phyloP scores from a whole-genome alignment of 2,329 filamentous ascomycete species.

The Berkeleyomyces rouxiae region DNA sequence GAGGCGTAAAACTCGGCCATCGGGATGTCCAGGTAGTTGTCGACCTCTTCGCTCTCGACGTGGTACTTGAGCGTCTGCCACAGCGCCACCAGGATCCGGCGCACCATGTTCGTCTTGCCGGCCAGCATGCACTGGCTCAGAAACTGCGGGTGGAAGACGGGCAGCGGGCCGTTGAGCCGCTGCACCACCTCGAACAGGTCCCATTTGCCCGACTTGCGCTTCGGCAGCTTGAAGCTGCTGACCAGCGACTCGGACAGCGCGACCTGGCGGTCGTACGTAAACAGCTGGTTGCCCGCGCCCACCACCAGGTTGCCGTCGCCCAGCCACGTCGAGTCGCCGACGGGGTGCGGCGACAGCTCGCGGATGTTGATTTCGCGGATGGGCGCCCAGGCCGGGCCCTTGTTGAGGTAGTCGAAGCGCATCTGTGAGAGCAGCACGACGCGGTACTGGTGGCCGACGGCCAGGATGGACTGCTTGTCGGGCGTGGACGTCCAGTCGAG shows the following conservation, averaged over 20 bases:
- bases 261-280: conserved; percentile 66
- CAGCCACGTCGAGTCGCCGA: conserved; percentile 87
- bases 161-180: conserved; percentile 69
- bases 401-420: conserved; percentile 80
- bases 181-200: conserved; percentile 72
- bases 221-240: conserved; percentile 31
- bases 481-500: conserved; percentile 90
- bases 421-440: conserved; percentile 72
- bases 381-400: conserved; percentile 75
- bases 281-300: conserved; percentile 79
- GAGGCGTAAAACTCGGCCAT: conserved; percentile 39
- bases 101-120: conserved; percentile 57
- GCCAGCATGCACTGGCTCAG: conserved; percentile 71
- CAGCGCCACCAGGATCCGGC: conserved; percentile 54
- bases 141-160: conserved; percentile 84
- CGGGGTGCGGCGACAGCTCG: conserved; percentile 72
- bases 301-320: conserved; percentile 71
- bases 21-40: conserved; percentile 56
- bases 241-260: conserved; percentile 44
- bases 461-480: conserved; percentile 72
- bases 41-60: conserved; percentile 62
- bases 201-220: conserved; percentile 33
- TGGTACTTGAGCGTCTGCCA: conserved; percentile 68
- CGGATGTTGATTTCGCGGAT: conserved; percentile 69
- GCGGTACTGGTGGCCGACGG: conserved; percentile 80